These are phyloP conservation scores for Coemansia guatemalensis DNA, from an alignment of 192 early-diverging fungal genomes.

Conservation along the genomic window DNA sequence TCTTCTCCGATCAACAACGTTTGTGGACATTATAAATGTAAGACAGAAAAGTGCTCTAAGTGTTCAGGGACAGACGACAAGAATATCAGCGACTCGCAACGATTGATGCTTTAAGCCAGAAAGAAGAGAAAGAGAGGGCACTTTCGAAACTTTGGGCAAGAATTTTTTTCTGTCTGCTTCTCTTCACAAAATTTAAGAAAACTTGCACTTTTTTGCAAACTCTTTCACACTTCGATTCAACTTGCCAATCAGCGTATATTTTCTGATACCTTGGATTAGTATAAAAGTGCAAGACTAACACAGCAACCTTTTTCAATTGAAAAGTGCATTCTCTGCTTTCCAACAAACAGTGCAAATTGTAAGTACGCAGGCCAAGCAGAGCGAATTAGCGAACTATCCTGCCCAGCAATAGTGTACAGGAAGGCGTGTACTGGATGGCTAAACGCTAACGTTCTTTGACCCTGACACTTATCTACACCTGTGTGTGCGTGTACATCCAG, in stretches of 20 bases:
- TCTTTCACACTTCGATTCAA: neutral
- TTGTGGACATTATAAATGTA: slow-evolving; percentile 27
- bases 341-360: neutral
- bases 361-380: neutral
- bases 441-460: neutral
- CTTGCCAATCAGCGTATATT: neutral
- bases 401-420: neutral
- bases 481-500: neutral
- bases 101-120: neutral
- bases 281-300: neutral
- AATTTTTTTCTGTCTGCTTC: neutral
- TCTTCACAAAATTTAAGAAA: neutral
- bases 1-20: slow-evolving; percentile 41
- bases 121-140: neutral
- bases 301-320: neutral
- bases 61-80: neutral
- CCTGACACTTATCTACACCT: neutral
- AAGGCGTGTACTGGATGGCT: neutral
- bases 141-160: no score
- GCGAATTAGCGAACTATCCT: neutral
- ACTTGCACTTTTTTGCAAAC: neutral
- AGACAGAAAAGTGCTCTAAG: neutral
- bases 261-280: neutral
- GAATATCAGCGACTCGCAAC: neutral
- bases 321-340: neutral